Evolutionary conservation across 441 rosid species (phyloP), one percentile per base, ranked within the genome.

Genomic region (Pelargonium citronellum): DNA sequence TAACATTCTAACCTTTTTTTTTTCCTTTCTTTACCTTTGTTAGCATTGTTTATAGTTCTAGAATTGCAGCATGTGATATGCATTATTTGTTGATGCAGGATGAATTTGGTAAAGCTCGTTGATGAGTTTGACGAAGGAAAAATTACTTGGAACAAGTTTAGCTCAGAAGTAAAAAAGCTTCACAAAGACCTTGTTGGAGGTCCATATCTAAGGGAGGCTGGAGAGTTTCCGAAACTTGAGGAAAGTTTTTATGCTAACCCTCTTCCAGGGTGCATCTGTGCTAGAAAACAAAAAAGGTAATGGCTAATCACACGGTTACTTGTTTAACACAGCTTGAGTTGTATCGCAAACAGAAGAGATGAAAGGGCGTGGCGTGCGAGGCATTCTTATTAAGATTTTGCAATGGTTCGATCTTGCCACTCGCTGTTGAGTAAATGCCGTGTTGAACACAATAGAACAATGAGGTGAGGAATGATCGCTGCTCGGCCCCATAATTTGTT

Each of bases 241-340:
- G 79, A 75, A 64, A 75, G 75, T 53, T 75, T 71, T 58, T 75
- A 75, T 11, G 74, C 79, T 0, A 71, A 75, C 53, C 78, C 98
- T 2, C 79, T 88, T 75, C 98, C 97, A 0, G 96, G 97, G 57
- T 93, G 98, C 80, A 85, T 93, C 7, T 89, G 97, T 43, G 85
- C 83, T 69, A 83, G 74, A 63, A 74, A 66, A 72, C 67, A 69
- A 69, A 79, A 78, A 75, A 43, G 70, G 70, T 83, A 76, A 70
- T 11, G 55, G 60, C 70, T 44, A 47, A 73, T 51, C 8, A 37
- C 41, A 37, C 41, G 41, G 41, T 37, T 37, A 5, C 41, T 37
- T 37, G 1, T 8, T 37, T 37, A 5, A 37, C 41, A 37, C 41
- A 1, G 41, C 7, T 37, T 37, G 41, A 37, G 41, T 37, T 37